Conservation (phyloP, 1,284 basidiomycete species). For the Leccinum cinnamomeum region DNA sequence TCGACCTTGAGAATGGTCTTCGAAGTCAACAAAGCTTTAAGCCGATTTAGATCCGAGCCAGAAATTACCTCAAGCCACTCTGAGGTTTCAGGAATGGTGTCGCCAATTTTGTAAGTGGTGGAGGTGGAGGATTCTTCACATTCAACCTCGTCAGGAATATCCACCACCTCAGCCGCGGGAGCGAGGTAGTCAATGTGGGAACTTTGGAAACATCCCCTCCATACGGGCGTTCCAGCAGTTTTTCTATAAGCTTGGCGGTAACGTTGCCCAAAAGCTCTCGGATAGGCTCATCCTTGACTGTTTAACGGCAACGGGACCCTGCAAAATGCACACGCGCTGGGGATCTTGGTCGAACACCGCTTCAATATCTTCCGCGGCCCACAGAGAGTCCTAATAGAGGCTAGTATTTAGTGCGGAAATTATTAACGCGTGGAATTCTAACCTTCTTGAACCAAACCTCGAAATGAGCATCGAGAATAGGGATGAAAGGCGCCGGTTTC, state of each 20-base stretch:
- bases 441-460: conserved; percentile 99
- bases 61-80: conserved; percentile 88
- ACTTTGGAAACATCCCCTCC: conserved; percentile 76
- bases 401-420: conserved; percentile 19
- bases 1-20: conserved; percentile 78
- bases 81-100: conserved; percentile 42
- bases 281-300: conserved; percentile 90
- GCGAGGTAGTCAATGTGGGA: conserved; percentile 88
- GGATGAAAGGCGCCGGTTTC: conserved; percentile 98
- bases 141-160: conserved; percentile 49
- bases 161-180: conserved; percentile 42
- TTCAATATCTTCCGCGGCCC: conserved; percentile 98
- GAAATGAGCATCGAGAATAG: conserved; percentile 90
- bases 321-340: conserved; percentile 95
- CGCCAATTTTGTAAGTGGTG: too few relatives aligned
- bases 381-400: conserved; percentile 80
- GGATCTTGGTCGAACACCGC: conserved; percentile 98
- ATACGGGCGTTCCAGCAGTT: conserved; percentile 83
- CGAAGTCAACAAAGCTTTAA: conserved; percentile 82
- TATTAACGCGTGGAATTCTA: conserved; percentile 19
- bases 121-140: conserved; percentile 36
- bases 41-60: conserved; percentile 81
- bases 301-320: conserved; percentile 91
- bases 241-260: conserved; percentile 74
- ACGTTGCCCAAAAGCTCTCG: conserved; percentile 90